Base-by-base conservation (phyloP, 78 protist genomes). In the Dictyostelium discoideum region DNA sequence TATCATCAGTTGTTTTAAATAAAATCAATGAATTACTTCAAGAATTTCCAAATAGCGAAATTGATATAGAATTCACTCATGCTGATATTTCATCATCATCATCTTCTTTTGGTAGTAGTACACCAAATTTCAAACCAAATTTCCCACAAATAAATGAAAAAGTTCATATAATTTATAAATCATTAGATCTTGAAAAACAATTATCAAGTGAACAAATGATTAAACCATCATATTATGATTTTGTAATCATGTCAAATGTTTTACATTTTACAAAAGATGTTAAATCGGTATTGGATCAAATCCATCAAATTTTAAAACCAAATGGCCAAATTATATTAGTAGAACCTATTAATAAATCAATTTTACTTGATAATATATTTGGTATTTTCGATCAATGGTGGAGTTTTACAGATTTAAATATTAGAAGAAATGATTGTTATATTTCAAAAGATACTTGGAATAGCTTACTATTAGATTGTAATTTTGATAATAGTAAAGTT, bases 221-320 rank as follows among this genome's bases (percentile, higher is more conserved):
- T 11, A 78, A 78, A 42, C 54, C 54, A 24, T 79, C 85, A 3
- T 46, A 79, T 42, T 79, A 79, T 79, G 85, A 79, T 39, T 79
- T 42, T 22, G 32, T 79, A n/a, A 39, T 79, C 9, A 39, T 79
- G 85, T 40, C 60, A 1, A 79, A 79, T 79, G 85, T 79, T 16
- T 18, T 79, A 18, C 67, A 79, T 79, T 2, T 44, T 46, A 20
- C 22, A 6, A 79, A 24, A 24, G 20, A 67, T 8, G 11, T 67
- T 67, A 67, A 67, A 67, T 2, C 2, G 2, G 16, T 10, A 0
- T 7, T 24, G 0, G 16, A 67, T 24, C 29, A 79, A 44, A 44
- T 79, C 2, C 22, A 78, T 42, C 10, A 42, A 42, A 18, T 78
- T 13, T 46, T 79, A 22, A n/a, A 22, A 24, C 24, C 39, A 37